Conservation (phyloP, 2,329 filamentous ascomycete genomes). For the Onygena corvina region DNA sequence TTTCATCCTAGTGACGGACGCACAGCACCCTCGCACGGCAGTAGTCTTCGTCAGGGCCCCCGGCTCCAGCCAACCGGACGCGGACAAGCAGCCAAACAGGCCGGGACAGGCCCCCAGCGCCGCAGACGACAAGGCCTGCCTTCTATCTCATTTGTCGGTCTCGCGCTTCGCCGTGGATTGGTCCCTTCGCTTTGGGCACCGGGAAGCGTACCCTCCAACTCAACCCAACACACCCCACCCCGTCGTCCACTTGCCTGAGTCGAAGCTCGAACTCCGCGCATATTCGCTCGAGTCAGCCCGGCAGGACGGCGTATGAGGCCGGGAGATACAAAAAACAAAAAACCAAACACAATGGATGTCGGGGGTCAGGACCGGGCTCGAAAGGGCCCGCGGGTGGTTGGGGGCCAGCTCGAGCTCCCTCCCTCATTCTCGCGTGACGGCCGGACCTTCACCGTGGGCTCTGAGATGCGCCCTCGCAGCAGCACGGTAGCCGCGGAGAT, state of each 20-base stretch:
- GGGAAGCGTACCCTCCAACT: neutral
- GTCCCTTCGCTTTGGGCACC: slow-evolving; percentile 1
- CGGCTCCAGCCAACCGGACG: neutral
- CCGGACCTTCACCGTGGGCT: neutral
- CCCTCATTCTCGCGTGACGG: neutral
- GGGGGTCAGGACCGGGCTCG: neutral
- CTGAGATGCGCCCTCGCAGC: slow-evolving; percentile 4
- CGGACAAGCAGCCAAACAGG: neutral
- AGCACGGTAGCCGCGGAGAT: neutral
- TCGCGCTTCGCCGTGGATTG: neutral
- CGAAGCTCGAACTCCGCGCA: slow-evolving; percentile 1
- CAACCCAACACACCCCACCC: neutral
- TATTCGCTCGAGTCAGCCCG: neutral
- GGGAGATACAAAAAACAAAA: no score
- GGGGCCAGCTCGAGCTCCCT: neutral
- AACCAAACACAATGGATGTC: no score
- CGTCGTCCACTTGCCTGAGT: no score
- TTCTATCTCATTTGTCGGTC: neutral
- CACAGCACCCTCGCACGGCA: neutral
- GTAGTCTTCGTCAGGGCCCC: neutral
- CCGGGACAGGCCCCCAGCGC: neutral
- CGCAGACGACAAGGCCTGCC: neutral
- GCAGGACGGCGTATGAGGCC: neutral
- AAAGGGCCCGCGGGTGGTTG: neutral
- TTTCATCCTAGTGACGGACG: neutral